Evolutionary conservation across 345 rosid genomes (phyloP).

Genomic region (Melastoma malabathricum): DNA sequence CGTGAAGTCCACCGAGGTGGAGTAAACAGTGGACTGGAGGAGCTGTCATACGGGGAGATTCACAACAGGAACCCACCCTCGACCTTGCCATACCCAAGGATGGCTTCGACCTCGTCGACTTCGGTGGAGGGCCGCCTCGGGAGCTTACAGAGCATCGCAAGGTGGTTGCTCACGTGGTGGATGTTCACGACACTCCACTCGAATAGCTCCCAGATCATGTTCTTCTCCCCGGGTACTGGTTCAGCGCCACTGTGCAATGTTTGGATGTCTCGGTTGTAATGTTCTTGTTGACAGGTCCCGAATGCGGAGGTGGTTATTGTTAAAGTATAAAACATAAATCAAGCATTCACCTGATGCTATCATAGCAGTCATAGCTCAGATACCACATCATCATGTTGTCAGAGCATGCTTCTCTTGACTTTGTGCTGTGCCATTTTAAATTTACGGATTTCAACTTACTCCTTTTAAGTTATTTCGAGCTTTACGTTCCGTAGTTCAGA

Average conservation of each 20-base stretch:
- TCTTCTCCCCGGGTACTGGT: slow-evolving; percentile 52
- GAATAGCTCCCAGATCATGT: slow-evolving; percentile 23
- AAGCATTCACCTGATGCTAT: too few species aligned
- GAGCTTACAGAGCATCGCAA: slow-evolving; percentile 47
- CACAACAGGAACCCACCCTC: slow-evolving; percentile 48
- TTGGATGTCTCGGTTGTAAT: slow-evolving; percentile 33
- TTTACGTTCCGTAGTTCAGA: too few species aligned
- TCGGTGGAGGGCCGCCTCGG: slow-evolving; percentile 13
- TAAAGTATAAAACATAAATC: too few species aligned
- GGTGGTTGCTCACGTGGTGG: slow-evolving; percentile 48
- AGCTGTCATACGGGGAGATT: slow-evolving; percentile 31
- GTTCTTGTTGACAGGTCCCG: slow-evolving; percentile 30
- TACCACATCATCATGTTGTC: too few species aligned
- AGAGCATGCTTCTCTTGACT: too few species aligned
- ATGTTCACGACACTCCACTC: slow-evolving; percentile 34
- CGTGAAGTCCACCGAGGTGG: slow-evolving; percentile 24
- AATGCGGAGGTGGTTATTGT: too few species aligned
- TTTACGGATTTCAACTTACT: too few species aligned
- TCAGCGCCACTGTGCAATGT: slow-evolving; percentile 55
- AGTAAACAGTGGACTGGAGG: slow-evolving; percentile 22
- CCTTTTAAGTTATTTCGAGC: too few species aligned
- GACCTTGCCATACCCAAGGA: slow-evolving; percentile 24
- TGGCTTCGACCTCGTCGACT: slow-evolving; percentile 13
- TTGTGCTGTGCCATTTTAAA: too few species aligned
- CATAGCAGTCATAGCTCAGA: too few species aligned